These are phyloP conservation scores for Vachellia pachyceras DNA, from an alignment of 306 rosid species.

Conservation along the genomic window DNA sequence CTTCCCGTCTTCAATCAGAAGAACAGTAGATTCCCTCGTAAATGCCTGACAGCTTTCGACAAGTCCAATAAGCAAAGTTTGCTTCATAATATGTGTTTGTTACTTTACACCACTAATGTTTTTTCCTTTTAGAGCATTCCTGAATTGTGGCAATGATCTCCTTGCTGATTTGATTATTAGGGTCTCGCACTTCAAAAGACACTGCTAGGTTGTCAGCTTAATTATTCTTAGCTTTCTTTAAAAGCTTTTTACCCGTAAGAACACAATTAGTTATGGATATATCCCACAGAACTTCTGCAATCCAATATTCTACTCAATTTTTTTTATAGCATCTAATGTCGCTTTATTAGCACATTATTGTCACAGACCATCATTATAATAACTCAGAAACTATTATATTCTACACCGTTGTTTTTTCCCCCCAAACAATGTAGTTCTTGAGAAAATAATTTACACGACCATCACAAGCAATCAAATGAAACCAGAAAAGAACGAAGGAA, in stretches of 20 bases:
- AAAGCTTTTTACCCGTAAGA: constrained; percentile 47
- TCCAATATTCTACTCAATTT: constrained; percentile 34
- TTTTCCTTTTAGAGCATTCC: constrained; percentile 28
- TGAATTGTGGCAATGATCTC: constrained; percentile 41
- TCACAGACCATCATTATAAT: constrained; percentile 8
- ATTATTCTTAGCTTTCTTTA: constrained; percentile 45
- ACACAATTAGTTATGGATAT: constrained; percentile 49
- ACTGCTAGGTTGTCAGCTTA: constrained; percentile 57
- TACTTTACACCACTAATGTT: constrained; percentile 26
- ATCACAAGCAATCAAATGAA: constrained; percentile 31
- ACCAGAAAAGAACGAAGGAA: constrained; percentile 9
- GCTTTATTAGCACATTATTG: constrained; percentile 24
- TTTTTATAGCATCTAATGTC: constrained; percentile 14
- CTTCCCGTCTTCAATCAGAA: constrained; percentile 46
- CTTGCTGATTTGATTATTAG: constrained; percentile 46
- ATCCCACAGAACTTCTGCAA: constrained; percentile 57
- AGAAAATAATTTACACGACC: constrained; percentile 38
- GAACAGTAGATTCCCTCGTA: constrained; percentile 44
- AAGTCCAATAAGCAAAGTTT: constrained; percentile 36
- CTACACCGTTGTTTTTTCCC: constrained; percentile 13
- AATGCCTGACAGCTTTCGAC: constrained; percentile 38
- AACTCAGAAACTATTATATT: constrained; percentile 24
- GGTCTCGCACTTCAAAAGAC: constrained; percentile 50
- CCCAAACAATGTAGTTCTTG: constrained; percentile 18
- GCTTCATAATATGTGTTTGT: constrained; percentile 31